Evolutionary conservation across 345 rosid species (phyloP).

Genomic region (Mangifera indica): DNA sequence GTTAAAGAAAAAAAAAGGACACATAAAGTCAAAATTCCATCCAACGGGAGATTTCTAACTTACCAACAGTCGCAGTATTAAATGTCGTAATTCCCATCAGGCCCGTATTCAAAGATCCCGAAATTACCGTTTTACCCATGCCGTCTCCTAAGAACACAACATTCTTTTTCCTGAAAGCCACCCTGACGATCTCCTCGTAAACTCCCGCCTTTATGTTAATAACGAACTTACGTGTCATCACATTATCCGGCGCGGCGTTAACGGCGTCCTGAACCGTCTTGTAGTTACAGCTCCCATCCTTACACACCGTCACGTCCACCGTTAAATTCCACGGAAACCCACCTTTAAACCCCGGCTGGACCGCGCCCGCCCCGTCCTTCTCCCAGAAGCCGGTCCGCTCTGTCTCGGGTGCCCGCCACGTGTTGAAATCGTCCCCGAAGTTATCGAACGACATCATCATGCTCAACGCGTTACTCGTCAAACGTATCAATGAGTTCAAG

Average conservation of each 20-base stretch:
- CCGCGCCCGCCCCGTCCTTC: slow-evolving; percentile 24
- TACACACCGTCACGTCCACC: slow-evolving; percentile 71
- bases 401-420: slow-evolving; percentile 67
- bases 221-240: slow-evolving; percentile 39
- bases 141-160: slow-evolving; percentile 85
- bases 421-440: slow-evolving; percentile 39
- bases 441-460: slow-evolving; percentile 65
- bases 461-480: slow-evolving; percentile 71
- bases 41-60: too few relatives aligned
- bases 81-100: slow-evolving; percentile 68
- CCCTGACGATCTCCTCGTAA: slow-evolving; percentile 73
- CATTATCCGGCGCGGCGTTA: slow-evolving; percentile 65
- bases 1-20: too few relatives aligned
- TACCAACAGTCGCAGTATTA: slow-evolving; percentile 82
- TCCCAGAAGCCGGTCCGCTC: slow-evolving; percentile 83
- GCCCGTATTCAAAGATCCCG: slow-evolving; percentile 55
- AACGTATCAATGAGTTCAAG: slow-evolving; percentile 37
- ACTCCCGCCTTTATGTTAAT: too few relatives aligned
- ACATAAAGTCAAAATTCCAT: too few relatives aligned
- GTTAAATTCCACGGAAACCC: slow-evolving; percentile 46
- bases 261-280: slow-evolving; percentile 82
- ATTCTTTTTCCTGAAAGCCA: slow-evolving; percentile 75
- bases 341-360: slow-evolving; percentile 20
- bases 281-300: slow-evolving; percentile 40
- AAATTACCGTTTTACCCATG: slow-evolving; percentile 81